phyloP scores from a whole-genome alignment of 768 basidiomycete species.

The Trametes coccinea region DNA sequence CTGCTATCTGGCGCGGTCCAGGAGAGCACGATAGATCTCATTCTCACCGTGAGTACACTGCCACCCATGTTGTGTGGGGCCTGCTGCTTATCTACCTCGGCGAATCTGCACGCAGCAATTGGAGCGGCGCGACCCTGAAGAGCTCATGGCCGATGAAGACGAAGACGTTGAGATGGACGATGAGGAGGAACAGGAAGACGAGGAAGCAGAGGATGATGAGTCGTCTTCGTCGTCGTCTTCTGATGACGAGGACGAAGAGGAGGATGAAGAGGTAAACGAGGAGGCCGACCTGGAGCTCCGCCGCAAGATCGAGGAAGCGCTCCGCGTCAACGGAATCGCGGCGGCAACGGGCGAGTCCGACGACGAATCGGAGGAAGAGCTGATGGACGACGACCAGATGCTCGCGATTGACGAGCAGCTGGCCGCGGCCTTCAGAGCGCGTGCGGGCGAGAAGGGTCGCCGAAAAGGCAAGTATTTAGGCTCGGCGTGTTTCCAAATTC shows the following conservation, averaged over 20 bases:
- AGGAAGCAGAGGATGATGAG: slow-evolving; percentile 33
- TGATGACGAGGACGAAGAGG: slow-evolving; percentile 39
- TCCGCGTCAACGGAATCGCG: slow-evolving; percentile 59
- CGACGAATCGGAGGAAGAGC: slow-evolving; percentile 60
- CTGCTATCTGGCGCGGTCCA: slow-evolving; percentile 66
- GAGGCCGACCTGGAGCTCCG: slow-evolving; percentile 64
- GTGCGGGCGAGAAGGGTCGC: slow-evolving; percentile 57
- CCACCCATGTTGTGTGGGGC: background rate
- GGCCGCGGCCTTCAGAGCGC: slow-evolving; percentile 79
- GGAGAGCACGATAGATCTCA: slow-evolving; percentile 73
- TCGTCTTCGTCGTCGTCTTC: slow-evolving; percentile 25
- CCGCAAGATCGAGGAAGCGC: slow-evolving; percentile 62
- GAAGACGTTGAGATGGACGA: slow-evolving; percentile 32
- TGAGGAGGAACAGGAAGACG: slow-evolving; percentile 33
- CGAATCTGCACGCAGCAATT: slow-evolving; percentile 63
- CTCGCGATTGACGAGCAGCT: slow-evolving; percentile 93
- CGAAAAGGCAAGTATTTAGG: slow-evolving; percentile 54
- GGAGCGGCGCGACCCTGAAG: slow-evolving; percentile 64
- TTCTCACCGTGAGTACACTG: slow-evolving; percentile 65
- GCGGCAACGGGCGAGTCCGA: slow-evolving; percentile 58
- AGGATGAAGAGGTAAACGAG: slow-evolving; percentile 52
- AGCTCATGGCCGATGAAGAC: slow-evolving; percentile 43
- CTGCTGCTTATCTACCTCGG: slow-evolving; percentile 14
- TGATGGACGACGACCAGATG: slow-evolving; percentile 98
- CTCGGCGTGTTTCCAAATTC: background rate